Evolutionary conservation across 1,284 basidiomycete genomes (phyloP).

Genomic region (Tilletia horrida): DNA sequence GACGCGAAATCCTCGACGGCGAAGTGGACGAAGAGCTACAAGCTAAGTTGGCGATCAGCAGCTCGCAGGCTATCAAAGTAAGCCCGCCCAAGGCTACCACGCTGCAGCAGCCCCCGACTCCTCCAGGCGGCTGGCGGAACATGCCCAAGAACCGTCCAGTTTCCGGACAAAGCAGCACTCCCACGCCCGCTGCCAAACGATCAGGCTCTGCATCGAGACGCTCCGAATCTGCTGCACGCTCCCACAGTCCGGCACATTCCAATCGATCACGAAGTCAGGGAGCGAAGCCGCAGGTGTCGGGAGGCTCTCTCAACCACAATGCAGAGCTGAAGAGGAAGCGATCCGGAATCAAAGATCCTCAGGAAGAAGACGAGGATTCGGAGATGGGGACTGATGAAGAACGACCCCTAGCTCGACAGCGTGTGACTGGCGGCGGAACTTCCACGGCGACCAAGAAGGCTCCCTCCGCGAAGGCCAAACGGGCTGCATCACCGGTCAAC

Average conservation of each 20-base stretch:
- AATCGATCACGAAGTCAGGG: not conserved
- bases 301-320: not conserved
- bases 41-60: not conserved
- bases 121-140: not conserved
- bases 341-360: not conserved
- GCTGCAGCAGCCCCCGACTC: slow-evolving; percentile 13
- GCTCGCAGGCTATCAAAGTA: not conserved
- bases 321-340: slow-evolving; percentile 9
- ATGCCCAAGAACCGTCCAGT: not conserved
- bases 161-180: not conserved
- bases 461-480: not conserved
- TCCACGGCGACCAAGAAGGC: not conserved
- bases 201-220: not conserved
- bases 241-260: not conserved
- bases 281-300: not conserved
- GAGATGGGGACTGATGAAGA: not conserved
- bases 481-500: too few relatives aligned
- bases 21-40: not conserved
- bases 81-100: slow-evolving; percentile 5
- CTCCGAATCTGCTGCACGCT: not conserved
- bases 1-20: not conserved
- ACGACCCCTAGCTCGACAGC: not conserved
- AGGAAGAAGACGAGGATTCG: slow-evolving; percentile 6
- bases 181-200: not conserved
- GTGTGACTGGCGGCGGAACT: not conserved